Base-by-base conservation (phyloP, 345 rosid genomes). In the Citrus sp. region DNA sequence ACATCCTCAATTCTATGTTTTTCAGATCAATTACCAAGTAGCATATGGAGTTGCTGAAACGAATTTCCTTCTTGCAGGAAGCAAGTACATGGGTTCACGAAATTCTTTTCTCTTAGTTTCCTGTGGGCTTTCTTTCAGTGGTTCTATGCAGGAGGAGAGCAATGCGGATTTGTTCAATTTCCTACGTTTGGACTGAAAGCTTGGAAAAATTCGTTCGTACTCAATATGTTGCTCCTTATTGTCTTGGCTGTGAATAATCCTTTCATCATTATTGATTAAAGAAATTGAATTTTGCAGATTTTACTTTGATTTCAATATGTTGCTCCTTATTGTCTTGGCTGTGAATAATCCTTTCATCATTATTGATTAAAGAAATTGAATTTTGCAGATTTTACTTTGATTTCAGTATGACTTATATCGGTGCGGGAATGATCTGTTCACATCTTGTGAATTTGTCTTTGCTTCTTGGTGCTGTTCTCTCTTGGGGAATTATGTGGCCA, bases 401-500 rank as follows among this genome's bases (percentile, higher is more conserved):
- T 30, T 30, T 30, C 30, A 92, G 95, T 77, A 85, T 84, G 95
- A 93, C 98, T 74, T 95, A 95, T 71, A 71, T 95, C 19, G 97
- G 98, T 73, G 98, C 97, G 21, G 98, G 98, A 70, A 95, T 95
- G 98, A 95, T 95, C 37, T 96, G 99, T 80, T 91, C 98, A n/a
- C 97, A 96, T 87, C 79, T 90, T 68, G 97, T 96, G 75, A 96
- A 92, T 80, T 80, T 90, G 65, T 96, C 99, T n/a, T 81, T 96
- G 84, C 97, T 94, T 60, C 78, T 94, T 9, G 99, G 99, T 9
- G 98, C 97, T 0, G 81, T 96, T 16, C 91, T 94, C 58, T 96
- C 99, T 0, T 94, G 97, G 97, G 98, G 95, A 78, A 76, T 96
- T 16, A 96, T 91, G 98, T 96, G 99, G 99, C 98, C 99, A 10